phyloP scores from a whole-genome alignment of 257 asterid genomes.

The Solanum chiquidenum region DNA sequence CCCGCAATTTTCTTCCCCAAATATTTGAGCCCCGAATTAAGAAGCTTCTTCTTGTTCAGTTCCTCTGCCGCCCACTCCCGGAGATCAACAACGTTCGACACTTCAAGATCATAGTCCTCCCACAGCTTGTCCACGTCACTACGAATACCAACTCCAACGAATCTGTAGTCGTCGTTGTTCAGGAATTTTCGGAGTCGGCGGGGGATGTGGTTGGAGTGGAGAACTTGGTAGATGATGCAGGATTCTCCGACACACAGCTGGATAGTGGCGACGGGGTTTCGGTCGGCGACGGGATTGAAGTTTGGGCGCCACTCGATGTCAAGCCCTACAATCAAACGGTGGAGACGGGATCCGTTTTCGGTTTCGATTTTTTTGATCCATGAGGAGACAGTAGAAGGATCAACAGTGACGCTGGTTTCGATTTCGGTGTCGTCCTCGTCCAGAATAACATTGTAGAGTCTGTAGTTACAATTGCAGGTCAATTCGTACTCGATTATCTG shows the following conservation, averaged over 20 bases:
- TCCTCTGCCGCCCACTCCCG: background rate
- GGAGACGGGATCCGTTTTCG: background rate
- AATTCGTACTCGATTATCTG: background rate
- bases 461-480: background rate
- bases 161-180: constrained; percentile 10
- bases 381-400: constrained; percentile 7
- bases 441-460: constrained; percentile 25
- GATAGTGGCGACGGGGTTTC: constrained; percentile 38
- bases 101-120: constrained; percentile 14
- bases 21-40: background rate
- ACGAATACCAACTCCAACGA: constrained; percentile 37
- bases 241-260: constrained; percentile 40
- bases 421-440: constrained; percentile 14
- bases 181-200: constrained; percentile 24
- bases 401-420: constrained; percentile 28
- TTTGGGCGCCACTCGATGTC: constrained; percentile 51
- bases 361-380: constrained; percentile 29
- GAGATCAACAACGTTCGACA: background rate
- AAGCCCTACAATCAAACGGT: constrained; percentile 31
- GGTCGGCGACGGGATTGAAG: background rate
- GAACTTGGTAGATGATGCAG: constrained; percentile 38
- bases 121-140: constrained; percentile 32
- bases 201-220: constrained; percentile 20
- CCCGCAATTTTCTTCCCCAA: background rate
- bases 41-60: background rate